These are phyloP conservation scores for Calendula officinalis DNA, from an alignment of 129 eudicot species.

Conservation along the genomic window DNA sequence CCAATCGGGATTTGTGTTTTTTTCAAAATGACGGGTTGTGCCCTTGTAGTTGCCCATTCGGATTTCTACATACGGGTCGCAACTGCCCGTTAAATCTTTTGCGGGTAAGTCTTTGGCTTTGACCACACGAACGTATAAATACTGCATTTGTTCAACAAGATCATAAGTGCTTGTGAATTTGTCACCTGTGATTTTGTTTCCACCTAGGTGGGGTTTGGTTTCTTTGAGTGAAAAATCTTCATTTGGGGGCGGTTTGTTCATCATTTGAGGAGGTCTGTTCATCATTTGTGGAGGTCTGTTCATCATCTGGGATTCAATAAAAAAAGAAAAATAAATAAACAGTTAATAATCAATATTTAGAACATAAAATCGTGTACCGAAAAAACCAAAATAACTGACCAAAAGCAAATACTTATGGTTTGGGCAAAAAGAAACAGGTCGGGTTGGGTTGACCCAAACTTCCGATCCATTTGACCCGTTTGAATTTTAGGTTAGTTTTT, in stretches of 20 bases:
- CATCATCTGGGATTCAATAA: conserved; percentile 18
- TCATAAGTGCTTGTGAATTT: conserved; percentile 30
- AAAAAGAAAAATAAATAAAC: background rate
- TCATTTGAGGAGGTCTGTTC: conserved; percentile 24
- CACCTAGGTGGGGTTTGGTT: conserved; percentile 24
- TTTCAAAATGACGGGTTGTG: conserved; percentile 46
- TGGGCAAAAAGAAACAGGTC: too few relatives aligned
- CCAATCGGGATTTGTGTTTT: conserved; percentile 47
- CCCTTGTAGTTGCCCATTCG: conserved; percentile 53
- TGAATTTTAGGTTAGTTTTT: too few relatives aligned
- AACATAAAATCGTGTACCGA: too few relatives aligned
- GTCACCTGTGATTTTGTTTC: background rate
- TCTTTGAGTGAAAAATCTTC: conserved; percentile 33
- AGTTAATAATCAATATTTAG: background rate
- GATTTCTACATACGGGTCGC: conserved; percentile 45
- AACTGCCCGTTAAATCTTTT: conserved; percentile 20
- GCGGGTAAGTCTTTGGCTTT: conserved; percentile 48
- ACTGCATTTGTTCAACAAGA: conserved; percentile 57
- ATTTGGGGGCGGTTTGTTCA: conserved; percentile 45
- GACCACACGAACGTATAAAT: conserved; percentile 51
- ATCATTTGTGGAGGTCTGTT: too few relatives aligned
- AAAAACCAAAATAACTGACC: conserved; percentile 1
- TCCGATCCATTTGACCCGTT: too few relatives aligned
- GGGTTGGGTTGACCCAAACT: too few relatives aligned
- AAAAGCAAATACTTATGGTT: background rate